Percentiles rank a stretch among this genome's conserved stretches.
These are phyloP conservation scores for Alternaria conjuncta DNA, from an alignment of 2,329 filamentous ascomycete genomes.

Conservation along the genomic window DNA sequence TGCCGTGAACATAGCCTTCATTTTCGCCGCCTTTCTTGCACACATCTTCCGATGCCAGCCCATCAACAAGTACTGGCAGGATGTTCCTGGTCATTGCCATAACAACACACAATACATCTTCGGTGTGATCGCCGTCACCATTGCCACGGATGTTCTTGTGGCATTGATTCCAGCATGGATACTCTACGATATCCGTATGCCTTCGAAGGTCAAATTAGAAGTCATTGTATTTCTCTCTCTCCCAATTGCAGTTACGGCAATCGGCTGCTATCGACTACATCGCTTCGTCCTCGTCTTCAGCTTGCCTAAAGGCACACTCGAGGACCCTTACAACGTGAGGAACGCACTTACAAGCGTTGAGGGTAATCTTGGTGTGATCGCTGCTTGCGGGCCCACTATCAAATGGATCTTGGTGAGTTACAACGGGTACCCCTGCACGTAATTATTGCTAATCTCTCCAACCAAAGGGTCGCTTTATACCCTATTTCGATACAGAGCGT, in stretches of 20 bases:
- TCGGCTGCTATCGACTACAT: conserved; percentile 16
- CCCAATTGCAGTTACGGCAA: conserved; percentile 7
- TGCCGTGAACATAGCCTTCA: conserved; percentile 3
- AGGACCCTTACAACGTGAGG: conserved; percentile 9
- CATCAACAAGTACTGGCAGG: conserved; percentile 9
- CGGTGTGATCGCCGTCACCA: conserved; percentile 3
- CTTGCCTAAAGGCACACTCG: background rate
- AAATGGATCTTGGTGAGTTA: conserved; percentile 15
- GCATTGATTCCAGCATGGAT: conserved; percentile 16
- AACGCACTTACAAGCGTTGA: conserved; percentile 12
- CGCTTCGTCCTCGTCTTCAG: conserved; percentile 1
- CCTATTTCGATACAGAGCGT: conserved; percentile 4
- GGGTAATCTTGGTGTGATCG: conserved; percentile 12
- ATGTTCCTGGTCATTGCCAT: background rate
- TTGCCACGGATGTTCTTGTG: conserved; percentile 14
- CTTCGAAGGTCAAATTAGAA: conserved; percentile 2
- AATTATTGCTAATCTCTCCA: no score
- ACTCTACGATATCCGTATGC: conserved; percentile 9
- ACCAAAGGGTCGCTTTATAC: conserved; percentile 3
- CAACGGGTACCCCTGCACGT: background rate
- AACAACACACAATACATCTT: conserved; percentile 3
- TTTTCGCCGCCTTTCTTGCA: background rate
- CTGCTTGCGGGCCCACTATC: conserved; percentile 11
- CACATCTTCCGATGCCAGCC: conserved; percentile 9
- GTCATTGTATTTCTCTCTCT: conserved; percentile 11